These are phyloP conservation scores for Meyerozyma elateridarum DNA, from an alignment of 1,139 yeast species.

Conservation along the genomic window DNA sequence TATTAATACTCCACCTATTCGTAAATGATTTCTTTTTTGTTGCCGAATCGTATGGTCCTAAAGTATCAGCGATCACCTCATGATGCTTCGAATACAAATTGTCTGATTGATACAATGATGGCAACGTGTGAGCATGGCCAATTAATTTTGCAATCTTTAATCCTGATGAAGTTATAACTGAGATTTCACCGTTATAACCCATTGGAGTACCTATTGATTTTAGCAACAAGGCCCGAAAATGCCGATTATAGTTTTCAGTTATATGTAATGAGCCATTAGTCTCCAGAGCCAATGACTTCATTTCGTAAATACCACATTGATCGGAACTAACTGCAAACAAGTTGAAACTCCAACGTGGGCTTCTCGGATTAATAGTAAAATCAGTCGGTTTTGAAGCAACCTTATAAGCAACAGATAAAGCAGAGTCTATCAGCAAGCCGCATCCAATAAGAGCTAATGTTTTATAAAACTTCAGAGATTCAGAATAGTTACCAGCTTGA, in stretches of 20 bases:
- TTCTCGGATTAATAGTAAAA: constrained; percentile 13
- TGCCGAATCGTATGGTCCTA: constrained; percentile 29
- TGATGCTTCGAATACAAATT: constrained; percentile 20
- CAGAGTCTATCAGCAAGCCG: constrained; percentile 24
- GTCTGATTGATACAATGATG: constrained; percentile 28
- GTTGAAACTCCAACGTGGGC: constrained; percentile 29
- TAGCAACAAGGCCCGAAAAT: constrained; percentile 6
- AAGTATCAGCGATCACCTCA: constrained; percentile 31
- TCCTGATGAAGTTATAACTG: constrained; percentile 27
- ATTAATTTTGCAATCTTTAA: constrained; percentile 28
- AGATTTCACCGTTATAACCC: constrained; percentile 17
- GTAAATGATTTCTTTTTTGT: constrained; percentile 28
- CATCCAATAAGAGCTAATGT: constrained; percentile 26
- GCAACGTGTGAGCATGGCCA: constrained; percentile 27
- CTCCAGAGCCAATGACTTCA: constrained; percentile 26
- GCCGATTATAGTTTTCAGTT: constrained; percentile 20
- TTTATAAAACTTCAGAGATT: constrained; percentile 25
- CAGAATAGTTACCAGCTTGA: constrained; percentile 21
- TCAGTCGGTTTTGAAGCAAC: constrained; percentile 23
- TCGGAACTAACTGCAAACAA: constrained; percentile 35
- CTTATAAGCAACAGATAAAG: constrained; percentile 16
- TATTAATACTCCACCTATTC: constrained; percentile 32
- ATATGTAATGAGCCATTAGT: constrained; percentile 29
- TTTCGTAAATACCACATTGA: constrained; percentile 39
- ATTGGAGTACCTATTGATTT: constrained; percentile 5